Evolutionary conservation across 2,329 filamentous ascomycete genomes (phyloP), one percentile per base, ranked within the genome.

Genomic region (Colletotrichum sp.): DNA sequence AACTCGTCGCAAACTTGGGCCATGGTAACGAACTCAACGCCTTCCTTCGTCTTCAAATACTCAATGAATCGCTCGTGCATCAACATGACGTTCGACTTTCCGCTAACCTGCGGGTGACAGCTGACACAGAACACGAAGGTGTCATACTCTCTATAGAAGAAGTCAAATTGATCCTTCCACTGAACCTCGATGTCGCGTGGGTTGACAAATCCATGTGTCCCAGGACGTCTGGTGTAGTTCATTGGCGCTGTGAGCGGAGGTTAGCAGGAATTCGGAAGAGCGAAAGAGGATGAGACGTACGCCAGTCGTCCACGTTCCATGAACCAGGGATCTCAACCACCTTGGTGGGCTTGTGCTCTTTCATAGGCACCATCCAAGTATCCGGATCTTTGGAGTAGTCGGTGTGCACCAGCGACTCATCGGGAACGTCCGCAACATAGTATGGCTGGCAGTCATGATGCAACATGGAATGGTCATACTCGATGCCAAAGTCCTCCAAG

Each of bases 381-480:
- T 73, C 73, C 4, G 77, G 72, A 36, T 77, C 67, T 36, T 78
- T 66, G 80, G 62, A 79, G 52, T 79, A 76, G 57, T 77, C 71
- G 6, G 77, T 79, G 24, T 78, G 66, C 52, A 74, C 77, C 36
- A 74, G 57, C n/a, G 57, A 65, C n/a, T 77, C 73, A 52, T 59
- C 77, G 13, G 68, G 39, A 18, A 77, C 74, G 60, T 77, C 79
- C 12, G 82, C 81, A 2, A 80, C 79, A 69, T 81, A 85, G 80
- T 85, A 86, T 13, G 83, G 83, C 76, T 87, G 85, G 16, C 84
- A 84, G 79, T 88, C 87, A 78, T 88, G 86, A 77, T 88, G 87
- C 86, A 88, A 87, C 79, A 88, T 87, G 4, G 83, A 85, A 77
- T 88, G 87, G 78, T 88, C 87, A 79, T 88, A 88, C 34, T 85